phyloP scores from a whole-genome alignment of 768 basidiomycete species.

The Gloeophyllum trabeum region DNA sequence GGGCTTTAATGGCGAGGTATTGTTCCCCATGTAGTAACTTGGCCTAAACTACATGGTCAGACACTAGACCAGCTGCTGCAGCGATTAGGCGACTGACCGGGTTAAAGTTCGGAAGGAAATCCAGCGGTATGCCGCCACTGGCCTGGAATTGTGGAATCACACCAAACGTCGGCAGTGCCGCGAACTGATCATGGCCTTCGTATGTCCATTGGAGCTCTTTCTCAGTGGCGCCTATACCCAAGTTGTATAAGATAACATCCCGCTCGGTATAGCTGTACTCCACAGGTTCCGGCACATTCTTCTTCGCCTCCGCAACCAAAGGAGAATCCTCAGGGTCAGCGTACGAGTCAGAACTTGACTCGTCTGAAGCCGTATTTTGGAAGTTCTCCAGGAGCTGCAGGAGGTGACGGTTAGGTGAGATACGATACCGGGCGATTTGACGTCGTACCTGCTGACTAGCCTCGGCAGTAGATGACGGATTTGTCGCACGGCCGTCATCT shows the following conservation, averaged over 20 bases:
- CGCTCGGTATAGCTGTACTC: slow-evolving; percentile 76
- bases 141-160: slow-evolving; percentile 87
- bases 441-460: slow-evolving; percentile 58
- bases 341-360: slow-evolving; percentile 28
- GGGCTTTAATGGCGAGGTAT: slow-evolving; percentile 76
- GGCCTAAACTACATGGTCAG: slow-evolving; percentile 35
- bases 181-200: slow-evolving; percentile 81
- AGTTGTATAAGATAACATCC: slow-evolving; percentile 90
- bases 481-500: slow-evolving; percentile 77
- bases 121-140: slow-evolving; percentile 53
- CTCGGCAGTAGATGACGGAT: slow-evolving; percentile 68
- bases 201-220: slow-evolving; percentile 87
- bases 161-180: slow-evolving; percentile 86
- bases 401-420: not conserved
- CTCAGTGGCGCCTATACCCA: slow-evolving; percentile 90
- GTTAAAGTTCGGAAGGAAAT: slow-evolving; percentile 93
- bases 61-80: slow-evolving; percentile 1
- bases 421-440: not conserved
- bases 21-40: slow-evolving; percentile 98
- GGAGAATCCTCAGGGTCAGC: slow-evolving; percentile 75
- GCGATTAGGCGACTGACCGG: slow-evolving; percentile 46
- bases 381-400: slow-evolving; percentile 52
- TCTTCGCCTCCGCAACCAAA: slow-evolving; percentile 77
- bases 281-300: slow-evolving; percentile 34
- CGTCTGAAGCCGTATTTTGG: slow-evolving; percentile 25